Conservation (phyloP, 306 rosid species). For the Corylus americana region DNA sequence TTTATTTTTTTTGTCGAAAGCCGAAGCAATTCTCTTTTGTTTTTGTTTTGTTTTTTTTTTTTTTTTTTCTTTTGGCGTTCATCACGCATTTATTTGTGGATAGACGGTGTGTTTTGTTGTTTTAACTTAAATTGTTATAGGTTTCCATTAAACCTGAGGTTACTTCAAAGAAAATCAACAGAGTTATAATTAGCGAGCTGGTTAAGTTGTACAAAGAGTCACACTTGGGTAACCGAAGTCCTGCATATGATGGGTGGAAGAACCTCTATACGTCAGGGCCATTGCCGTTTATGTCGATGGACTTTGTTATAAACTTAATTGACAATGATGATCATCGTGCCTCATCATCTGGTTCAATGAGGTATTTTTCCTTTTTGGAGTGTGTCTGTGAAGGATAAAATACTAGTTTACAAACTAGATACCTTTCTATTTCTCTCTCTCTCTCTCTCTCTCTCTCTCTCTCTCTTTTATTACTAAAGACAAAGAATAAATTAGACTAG, state of each 20-base stretch:
- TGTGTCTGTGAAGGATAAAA: too few species aligned
- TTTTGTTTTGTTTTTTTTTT: too few species aligned
- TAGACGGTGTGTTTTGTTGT: neutral
- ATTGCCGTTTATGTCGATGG: constrained; percentile 57
- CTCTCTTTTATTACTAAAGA: too few species aligned
- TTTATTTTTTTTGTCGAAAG: too few species aligned
- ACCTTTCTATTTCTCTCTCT: too few species aligned
- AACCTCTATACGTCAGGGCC: constrained; percentile 51
- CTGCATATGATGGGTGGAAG: constrained; percentile 73
- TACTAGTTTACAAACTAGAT: too few species aligned
- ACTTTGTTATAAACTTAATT: constrained; percentile 39
- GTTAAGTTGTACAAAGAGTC: neutral
- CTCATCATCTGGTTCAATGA: constrained; percentile 27
- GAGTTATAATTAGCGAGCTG: constrained; percentile 35
- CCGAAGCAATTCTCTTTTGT: too few species aligned
- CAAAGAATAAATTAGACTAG: too few species aligned
- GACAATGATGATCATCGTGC: constrained; percentile 19
- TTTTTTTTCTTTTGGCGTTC: too few species aligned
- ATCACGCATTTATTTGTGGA: too few species aligned
- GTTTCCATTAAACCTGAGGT: constrained; percentile 62
- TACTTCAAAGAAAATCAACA: constrained; percentile 34
- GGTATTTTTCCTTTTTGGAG: constrained; percentile 24
- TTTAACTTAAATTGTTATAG: constrained; percentile 26
- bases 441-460: too few species aligned
- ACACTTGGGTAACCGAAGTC: constrained; percentile 30